Conservation (phyloP, 345 rosid genomes). For the Gossypium bickii region DNA sequence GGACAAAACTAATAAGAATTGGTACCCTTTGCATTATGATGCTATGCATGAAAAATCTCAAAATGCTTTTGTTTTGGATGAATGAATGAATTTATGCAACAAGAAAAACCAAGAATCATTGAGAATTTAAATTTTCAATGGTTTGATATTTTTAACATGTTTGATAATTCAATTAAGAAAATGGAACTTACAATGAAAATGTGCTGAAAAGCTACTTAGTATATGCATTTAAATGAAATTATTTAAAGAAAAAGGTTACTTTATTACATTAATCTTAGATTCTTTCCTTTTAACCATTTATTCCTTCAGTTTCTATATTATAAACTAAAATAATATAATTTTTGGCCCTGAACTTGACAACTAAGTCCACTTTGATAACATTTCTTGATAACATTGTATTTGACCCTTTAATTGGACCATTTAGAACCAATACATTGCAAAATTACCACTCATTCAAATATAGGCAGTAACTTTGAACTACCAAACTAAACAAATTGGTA, state of each 20-base stretch:
- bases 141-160: not conserved
- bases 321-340: no score
- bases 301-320: not conserved
- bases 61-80: not conserved
- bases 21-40: not conserved
- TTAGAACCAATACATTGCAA: no score
- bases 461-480: no score
- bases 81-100: not conserved
- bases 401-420: no score
- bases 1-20: not conserved
- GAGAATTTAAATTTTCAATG: not conserved
- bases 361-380: no score
- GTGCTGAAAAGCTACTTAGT: not conserved
- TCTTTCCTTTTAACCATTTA: not conserved
- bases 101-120: not conserved
- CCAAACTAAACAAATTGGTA: no score
- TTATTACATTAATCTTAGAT: not conserved
- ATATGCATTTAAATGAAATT: no score
- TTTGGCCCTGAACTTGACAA: no score
- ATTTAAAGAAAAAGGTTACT: no score
- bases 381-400: no score
- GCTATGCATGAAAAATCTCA: not conserved
- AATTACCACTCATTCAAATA: no score
- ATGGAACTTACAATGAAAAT: not conserved
- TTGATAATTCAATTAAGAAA: not conserved